Conservation (phyloP, 192 early-diverging fungal species). For the Paraglomus occultum region DNA sequence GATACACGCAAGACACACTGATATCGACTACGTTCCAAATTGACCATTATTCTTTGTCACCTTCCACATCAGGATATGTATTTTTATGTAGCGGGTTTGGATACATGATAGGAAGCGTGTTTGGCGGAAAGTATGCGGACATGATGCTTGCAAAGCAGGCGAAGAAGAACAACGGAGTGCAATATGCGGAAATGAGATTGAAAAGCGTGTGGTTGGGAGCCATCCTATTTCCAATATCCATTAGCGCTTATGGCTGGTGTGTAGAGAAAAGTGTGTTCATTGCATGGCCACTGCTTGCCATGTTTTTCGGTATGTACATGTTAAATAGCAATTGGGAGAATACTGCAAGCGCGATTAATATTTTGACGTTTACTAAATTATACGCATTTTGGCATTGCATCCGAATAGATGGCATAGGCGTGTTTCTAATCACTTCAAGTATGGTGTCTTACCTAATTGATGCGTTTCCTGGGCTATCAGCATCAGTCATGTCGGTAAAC, state of each 20-base stretch:
- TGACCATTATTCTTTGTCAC: neutral
- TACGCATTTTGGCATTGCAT: neutral
- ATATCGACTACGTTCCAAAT: neutral
- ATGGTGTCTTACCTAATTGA: conserved; percentile 22
- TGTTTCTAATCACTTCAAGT: neutral
- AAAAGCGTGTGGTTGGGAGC: conserved; percentile 10
- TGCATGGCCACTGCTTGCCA: neutral
- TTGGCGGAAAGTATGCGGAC: conserved; percentile 17
- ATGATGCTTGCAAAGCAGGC: neutral
- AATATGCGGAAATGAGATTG: conserved; percentile 14
- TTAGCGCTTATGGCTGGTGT: neutral
- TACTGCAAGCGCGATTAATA: too few relatives aligned
- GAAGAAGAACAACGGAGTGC: neutral
- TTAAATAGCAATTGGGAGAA: neutral
- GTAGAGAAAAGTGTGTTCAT: neutral
- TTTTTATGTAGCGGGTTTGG: neutral
- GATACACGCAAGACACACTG: conserved; percentile 5
- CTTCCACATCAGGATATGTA: neutral
- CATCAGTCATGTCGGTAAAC: conserved; percentile 22
- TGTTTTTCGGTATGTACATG: conserved; percentile 14
- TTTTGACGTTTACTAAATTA: too few relatives aligned
- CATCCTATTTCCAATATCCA: neutral
- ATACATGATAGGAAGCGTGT: conserved; percentile 5
- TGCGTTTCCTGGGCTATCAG: conserved; percentile 16
- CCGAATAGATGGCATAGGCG: neutral